Evolutionary conservation across 345 rosid species (phyloP).

Genomic region (Psidium friedrichsthalianum): DNA sequence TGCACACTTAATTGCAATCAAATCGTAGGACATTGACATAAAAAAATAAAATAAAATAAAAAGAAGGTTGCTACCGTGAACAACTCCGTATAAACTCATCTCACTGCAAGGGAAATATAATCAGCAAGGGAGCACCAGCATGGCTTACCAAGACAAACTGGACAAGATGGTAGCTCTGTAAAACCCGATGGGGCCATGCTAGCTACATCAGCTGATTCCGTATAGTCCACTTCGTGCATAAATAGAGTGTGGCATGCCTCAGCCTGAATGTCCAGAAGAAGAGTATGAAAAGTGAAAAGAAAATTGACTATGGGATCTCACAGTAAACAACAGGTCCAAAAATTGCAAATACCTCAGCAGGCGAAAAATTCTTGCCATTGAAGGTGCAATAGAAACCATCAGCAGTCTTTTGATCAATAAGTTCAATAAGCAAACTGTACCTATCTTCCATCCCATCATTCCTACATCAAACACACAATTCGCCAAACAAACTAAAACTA

Average conservation of each 20-base stretch:
- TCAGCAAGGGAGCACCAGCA: not conserved
- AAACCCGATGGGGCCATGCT: conserved; percentile 56
- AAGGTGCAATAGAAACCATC: conserved; percentile 45
- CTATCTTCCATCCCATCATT: conserved; percentile 92
- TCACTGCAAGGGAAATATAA: not conserved
- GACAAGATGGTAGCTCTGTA: conserved; percentile 82
- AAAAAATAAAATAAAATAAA: not conserved
- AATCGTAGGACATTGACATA: conserved; percentile 5
- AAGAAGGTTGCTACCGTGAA: not conserved
- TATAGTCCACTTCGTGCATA: conserved; percentile 51
- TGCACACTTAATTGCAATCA: not conserved
- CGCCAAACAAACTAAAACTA: no score
- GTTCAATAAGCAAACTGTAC: conserved; percentile 62
- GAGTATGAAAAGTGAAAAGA: not conserved
- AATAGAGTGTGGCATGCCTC: conserved; percentile 76
- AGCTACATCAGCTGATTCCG: conserved; percentile 53
- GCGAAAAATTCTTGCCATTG: conserved; percentile 65
- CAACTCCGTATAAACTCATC: not conserved
- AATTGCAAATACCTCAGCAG: conserved; percentile 47
- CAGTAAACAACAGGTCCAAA: not conserved
- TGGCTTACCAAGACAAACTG: conserved; percentile 74
- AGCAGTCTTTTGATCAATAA: conserved; percentile 43
- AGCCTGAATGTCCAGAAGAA: conserved; percentile 29
- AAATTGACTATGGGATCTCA: not conserved
- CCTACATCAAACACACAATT: conserved; percentile 25